phyloP scores from a whole-genome alignment of 2,329 filamentous ascomycete species.

The Aspergillus sp. region DNA sequence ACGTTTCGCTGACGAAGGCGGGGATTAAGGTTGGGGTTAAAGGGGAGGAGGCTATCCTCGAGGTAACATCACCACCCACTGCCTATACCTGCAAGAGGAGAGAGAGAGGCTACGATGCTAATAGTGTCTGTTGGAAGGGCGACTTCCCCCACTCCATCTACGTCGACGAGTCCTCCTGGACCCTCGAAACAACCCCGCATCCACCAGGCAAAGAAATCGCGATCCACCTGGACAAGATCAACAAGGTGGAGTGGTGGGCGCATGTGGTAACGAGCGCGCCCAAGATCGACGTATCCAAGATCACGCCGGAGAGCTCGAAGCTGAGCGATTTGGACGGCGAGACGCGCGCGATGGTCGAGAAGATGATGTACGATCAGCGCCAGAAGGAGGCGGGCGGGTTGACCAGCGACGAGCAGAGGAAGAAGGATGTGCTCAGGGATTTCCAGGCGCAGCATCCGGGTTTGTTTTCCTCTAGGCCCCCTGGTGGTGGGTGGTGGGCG shows the following conservation, averaged over 20 bases:
- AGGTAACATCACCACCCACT: too few relatives aligned
- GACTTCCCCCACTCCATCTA: conserved; percentile 69
- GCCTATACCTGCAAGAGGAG: too few relatives aligned
- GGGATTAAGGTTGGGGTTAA: conserved; percentile 74
- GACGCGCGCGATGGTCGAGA: conserved; percentile 96
- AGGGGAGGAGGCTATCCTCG: conserved; percentile 75
- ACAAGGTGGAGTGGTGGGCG: conserved; percentile 98
- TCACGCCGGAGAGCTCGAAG: conserved; percentile 85
- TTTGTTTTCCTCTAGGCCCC: conserved; percentile 12
- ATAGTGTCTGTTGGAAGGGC: too few relatives aligned
- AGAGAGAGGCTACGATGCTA: too few relatives aligned
- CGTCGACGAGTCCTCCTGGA: conserved; percentile 91
- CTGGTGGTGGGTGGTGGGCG: too few relatives aligned
- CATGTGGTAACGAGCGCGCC: conserved; percentile 81
- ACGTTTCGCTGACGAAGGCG: conserved; percentile 71
- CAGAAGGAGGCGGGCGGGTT: conserved; percentile 90
- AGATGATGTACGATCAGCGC: conserved; percentile 99
- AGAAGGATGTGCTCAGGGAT: conserved; percentile 82
- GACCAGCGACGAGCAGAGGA: conserved; percentile 90
- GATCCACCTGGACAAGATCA: conserved; percentile 87
- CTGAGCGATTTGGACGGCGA: conserved; percentile 88
- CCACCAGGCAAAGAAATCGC: conserved; percentile 60
- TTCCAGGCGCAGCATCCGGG: conserved; percentile 71
- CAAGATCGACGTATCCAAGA: conserved; percentile 90
- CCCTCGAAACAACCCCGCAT: conserved; percentile 58